Base-by-base conservation (phyloP, 2,329 filamentous ascomycete genomes). In the Colletotrichum magnum region DNA sequence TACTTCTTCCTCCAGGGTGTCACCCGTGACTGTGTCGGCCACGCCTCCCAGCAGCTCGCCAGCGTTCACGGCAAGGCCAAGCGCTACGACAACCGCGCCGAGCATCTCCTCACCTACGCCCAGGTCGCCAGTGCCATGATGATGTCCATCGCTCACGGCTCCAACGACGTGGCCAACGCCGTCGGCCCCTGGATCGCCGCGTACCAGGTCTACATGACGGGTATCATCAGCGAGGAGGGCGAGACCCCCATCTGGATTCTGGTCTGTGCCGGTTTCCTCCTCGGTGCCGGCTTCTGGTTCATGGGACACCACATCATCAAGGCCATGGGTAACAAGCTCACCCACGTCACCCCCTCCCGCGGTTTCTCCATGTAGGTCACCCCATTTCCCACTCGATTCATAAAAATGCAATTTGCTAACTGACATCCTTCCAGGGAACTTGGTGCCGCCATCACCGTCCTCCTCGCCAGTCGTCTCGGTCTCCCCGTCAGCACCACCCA, bases 31-130 rank as follows among this genome's bases (percentile, higher is more conserved):
- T 72, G 70, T 51, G 70, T 74, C 16, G 57, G 51, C 4, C 72
- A 74, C 6, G 66, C 60, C 6, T 50, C 79, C 81, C n/a, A 78
- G 73, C 58, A 78, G 74, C 59, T 72, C 4, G 64, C 71, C 1
- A 48, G 24, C 0, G 64, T 72, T 43, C 71, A 72, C 32, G 53
- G 28, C 28, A 67, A 80, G 79, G 83, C 83, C 9, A 77, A 79
- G 43, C 75, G 76, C 2, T 85, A 85, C 70, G 83, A 85, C 72
- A 81, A 81, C 68, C 77, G 79, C 5, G 82, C 84, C 15, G 84
- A 85, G 73, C 82, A 86, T 74, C 76, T 84, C 58, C 85, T 80
- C 79, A 84, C 83, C 1, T 85, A 80, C 72, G 79, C 77, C 53
- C 81, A 83, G 73, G 79, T 83, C 12, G 74, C 77, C 59, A 78